A percentile compares a stretch with the other conserved stretches of the same genome.
phyloP scores from a whole-genome alignment of 2,329 filamentous ascomycete species.

The Ascochyta rabiei region DNA sequence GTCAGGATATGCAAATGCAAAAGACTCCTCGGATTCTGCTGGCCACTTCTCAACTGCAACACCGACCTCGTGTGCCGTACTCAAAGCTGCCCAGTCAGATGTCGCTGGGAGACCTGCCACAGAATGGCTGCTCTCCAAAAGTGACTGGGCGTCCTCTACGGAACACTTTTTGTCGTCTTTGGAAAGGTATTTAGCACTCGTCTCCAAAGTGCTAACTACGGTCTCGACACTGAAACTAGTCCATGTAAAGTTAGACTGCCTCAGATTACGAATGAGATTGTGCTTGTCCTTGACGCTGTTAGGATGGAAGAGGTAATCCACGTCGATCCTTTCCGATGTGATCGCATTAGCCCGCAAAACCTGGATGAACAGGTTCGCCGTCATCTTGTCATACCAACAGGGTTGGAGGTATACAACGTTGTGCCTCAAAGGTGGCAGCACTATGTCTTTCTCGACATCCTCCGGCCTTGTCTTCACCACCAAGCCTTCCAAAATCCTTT shows the following conservation, averaged over 20 bases:
- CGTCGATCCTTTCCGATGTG: conserved; percentile 81
- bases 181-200: conserved; percentile 69
- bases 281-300: conserved; percentile 71
- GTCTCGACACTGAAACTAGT: conserved; percentile 72
- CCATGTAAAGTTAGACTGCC: conserved; percentile 86
- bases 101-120: conserved; percentile 67
- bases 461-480: conserved; percentile 80
- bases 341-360: conserved; percentile 85
- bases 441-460: conserved; percentile 69
- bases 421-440: conserved; percentile 74
- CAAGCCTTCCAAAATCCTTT: conserved; percentile 73
- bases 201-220: conserved; percentile 68
- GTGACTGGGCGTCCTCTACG: conserved; percentile 63
- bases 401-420: conserved; percentile 76
- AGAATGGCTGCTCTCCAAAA: conserved; percentile 69
- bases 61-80: conserved; percentile 76
- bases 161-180: conserved; percentile 66
- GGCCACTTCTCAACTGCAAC: conserved; percentile 74
- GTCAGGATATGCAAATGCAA: conserved; percentile 64
- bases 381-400: conserved; percentile 82
- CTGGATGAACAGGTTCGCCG: conserved; percentile 83
- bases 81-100: conserved; percentile 69
- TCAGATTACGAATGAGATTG: conserved; percentile 75
- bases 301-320: conserved; percentile 87
- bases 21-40: conserved; percentile 62